Conservation (phyloP, 768 basidiomycete species). For the Podaxis sp. region DNA sequence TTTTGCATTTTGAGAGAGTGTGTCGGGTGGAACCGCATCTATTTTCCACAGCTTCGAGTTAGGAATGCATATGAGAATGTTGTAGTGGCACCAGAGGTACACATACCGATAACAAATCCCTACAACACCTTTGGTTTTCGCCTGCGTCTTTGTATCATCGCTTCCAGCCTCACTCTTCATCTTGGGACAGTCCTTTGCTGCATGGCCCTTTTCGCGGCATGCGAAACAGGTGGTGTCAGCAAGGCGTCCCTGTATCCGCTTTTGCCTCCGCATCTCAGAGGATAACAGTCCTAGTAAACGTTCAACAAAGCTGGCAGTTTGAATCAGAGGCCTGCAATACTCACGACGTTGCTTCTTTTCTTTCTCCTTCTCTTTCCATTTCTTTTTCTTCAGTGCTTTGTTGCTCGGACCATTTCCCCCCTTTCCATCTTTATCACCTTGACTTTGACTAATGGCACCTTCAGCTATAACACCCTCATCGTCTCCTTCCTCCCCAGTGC, state of each 20-base stretch:
- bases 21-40: slow-evolving; percentile 86
- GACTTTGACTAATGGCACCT: neutral
- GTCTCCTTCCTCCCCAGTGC: slow-evolving; percentile 20
- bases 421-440: neutral
- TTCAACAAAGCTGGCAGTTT: neutral
- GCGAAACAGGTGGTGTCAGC: slow-evolving; percentile 77
- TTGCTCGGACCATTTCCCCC: slow-evolving; percentile 6
- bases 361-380: slow-evolving; percentile 32
- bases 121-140: slow-evolving; percentile 30
- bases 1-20: slow-evolving; percentile 75
- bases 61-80: neutral
- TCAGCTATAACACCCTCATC: slow-evolving; percentile 13
- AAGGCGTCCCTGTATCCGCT: slow-evolving; percentile 58
- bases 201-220: slow-evolving; percentile 82
- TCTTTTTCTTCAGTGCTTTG: slow-evolving; percentile 23
- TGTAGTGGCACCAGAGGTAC: neutral
- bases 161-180: slow-evolving; percentile 22
- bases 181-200: slow-evolving; percentile 78
- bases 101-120: slow-evolving; percentile 75
- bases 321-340: slow-evolving; percentile 27
- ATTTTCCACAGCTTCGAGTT: neutral
- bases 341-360: slow-evolving; percentile 31
- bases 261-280: slow-evolving; percentile 62
- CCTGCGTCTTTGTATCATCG: slow-evolving; percentile 17
- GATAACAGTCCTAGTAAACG: neutral